phyloP scores from a whole-genome alignment of 768 basidiomycete species.

The Leucocoprinus sp. region DNA sequence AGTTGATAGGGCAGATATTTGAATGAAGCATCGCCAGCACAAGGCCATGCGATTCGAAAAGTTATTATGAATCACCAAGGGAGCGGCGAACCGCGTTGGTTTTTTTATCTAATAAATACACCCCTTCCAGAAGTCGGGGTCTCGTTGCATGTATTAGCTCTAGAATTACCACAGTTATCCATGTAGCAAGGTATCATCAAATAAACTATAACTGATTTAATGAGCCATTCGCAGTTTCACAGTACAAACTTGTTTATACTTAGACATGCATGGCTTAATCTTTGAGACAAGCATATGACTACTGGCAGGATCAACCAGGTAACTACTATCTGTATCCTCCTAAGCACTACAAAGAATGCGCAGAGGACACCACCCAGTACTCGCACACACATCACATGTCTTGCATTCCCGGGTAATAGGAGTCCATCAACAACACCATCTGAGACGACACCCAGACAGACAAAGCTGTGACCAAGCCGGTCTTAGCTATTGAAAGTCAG shows the following conservation, averaged over 20 bases:
- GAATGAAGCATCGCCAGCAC: constrained; percentile 63
- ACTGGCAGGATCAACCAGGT: constrained; percentile 83
- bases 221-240: constrained; percentile 80
- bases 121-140: constrained; percentile 65
- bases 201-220: constrained; percentile 81
- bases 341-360: no score
- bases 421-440: constrained; percentile 18
- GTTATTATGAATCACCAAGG: constrained; percentile 72
- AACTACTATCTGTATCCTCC: constrained; percentile 57
- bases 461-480: no score
- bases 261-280: constrained; percentile 80
- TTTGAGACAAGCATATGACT: constrained; percentile 81
- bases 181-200: constrained; percentile 71
- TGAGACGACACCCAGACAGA: constrained; percentile 9
- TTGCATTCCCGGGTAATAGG: constrained; percentile 19
- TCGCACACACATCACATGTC: constrained; percentile 10
- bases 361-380: background rate
- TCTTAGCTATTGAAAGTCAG: constrained; percentile 15
- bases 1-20: constrained; percentile 65
- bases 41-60: constrained; percentile 67
- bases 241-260: constrained; percentile 67
- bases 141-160: constrained; percentile 67
- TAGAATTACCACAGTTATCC: constrained; percentile 77
- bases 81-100: constrained; percentile 57
- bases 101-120: constrained; percentile 74